Conservation (phyloP, 768 basidiomycete species). For the Panaeolus papilionaceus region DNA sequence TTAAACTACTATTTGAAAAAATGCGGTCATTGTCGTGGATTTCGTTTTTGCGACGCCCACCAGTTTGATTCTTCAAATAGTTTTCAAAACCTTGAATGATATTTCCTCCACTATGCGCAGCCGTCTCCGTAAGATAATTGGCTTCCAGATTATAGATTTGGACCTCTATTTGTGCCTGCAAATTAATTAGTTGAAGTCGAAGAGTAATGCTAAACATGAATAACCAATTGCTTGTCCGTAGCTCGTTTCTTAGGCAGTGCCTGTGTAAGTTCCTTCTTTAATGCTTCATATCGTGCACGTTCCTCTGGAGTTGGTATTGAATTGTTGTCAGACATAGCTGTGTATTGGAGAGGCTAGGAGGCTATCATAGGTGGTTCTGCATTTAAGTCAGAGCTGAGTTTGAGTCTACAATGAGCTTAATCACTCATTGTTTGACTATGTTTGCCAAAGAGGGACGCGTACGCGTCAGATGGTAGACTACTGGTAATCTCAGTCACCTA, state of each 20-base stretch:
- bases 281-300: constrained; percentile 70
- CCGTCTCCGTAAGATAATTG: constrained; percentile 79
- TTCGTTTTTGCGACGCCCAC: constrained; percentile 74
- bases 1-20: constrained; percentile 83
- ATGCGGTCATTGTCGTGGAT: constrained; percentile 79
- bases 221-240: constrained; percentile 78
- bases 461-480: constrained; percentile 35
- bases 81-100: constrained; percentile 89
- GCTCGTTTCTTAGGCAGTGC: constrained; percentile 78
- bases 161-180: constrained; percentile 76
- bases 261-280: constrained; percentile 77
- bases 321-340: constrained; percentile 45
- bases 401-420: constrained; percentile 4
- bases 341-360: constrained; percentile 12
- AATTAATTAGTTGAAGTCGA: constrained; percentile 3
- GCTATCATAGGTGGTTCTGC: constrained; percentile 14
- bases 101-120: constrained; percentile 79
- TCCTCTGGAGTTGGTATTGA: constrained; percentile 64
- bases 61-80: constrained; percentile 80
- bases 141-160: constrained; percentile 83
- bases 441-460: constrained; percentile 43
- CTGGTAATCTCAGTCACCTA: constrained; percentile 21
- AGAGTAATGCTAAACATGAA: not conserved
- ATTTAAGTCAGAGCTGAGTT: constrained; percentile 18
- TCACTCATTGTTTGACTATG: constrained; percentile 30